Evolutionary conservation across 441 rosid genomes (phyloP), one percentile per base, ranked within the genome.

Genomic region (Brassica hybrid): DNA sequence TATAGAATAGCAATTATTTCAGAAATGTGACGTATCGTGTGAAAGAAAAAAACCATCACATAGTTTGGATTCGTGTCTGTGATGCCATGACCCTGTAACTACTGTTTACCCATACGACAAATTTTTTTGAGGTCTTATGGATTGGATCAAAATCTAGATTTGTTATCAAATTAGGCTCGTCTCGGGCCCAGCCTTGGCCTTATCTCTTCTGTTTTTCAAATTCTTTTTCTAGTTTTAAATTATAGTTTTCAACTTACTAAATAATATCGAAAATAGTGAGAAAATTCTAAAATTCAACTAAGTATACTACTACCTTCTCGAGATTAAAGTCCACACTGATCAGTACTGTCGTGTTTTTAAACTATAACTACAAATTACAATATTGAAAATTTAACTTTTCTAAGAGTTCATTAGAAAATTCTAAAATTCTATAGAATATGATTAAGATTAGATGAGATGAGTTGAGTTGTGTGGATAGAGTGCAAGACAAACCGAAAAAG

Each of bases 121-220:
- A 27, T 54, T 7, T 0, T 23, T 23, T 18, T 19, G 5, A 76
- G 54, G 58, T 65, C 54, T n/a, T 17, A 71, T 30, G 71, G 68
- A 56, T 41, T 78, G 59, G 75, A 74, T 19, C 79, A 52, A 32
- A 59, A 19, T 63, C 30, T 32, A 19, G 16, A 58, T 66, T 61
- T 50, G 69, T 27, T 30, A 64, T 79, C 76, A 59, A 21, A 58
- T 78, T 78, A 78, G 64, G 74, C 75, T 61, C 23, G 43, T 69
- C 60, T 61, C n/a, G 79, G 82, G 72, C 78, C 74, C 81, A 75
- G 67, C 43, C 83, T 75, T 78, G 72, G 67, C 43, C 83, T 75
- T 78, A 79, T 73, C 78, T 52, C 60, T 25, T 63, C 2, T 30
- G 21, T 10, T 43, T 65, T 6, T 11, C 1, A 2, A 10, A 8